Conservation (phyloP, 345 rosid species). For the Populus simonii region DNA sequence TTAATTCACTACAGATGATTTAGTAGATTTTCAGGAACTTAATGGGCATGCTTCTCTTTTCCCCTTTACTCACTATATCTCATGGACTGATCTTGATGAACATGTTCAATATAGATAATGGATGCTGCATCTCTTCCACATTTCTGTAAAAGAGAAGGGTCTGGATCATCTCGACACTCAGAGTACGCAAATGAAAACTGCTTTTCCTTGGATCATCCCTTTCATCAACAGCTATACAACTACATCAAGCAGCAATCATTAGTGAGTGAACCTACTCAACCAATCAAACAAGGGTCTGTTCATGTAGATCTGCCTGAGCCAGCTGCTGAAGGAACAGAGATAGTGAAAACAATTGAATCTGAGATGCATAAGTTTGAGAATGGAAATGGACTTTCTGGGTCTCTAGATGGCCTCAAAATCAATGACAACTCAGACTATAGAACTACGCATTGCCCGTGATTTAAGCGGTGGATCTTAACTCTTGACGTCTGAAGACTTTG, state of each 20-base stretch:
- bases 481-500: background rate
- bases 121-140: slow-evolving; percentile 79
- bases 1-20: background rate
- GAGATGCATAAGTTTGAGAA: slow-evolving; percentile 67
- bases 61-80: background rate
- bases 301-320: slow-evolving; percentile 82
- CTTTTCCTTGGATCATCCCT: slow-evolving; percentile 74
- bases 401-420: slow-evolving; percentile 33
- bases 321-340: slow-evolving; percentile 52
- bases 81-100: background rate
- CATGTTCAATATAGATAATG: slow-evolving; percentile 57
- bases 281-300: slow-evolving; percentile 79
- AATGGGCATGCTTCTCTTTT: background rate
- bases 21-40: background rate
- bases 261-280: slow-evolving; percentile 33
- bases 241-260: slow-evolving; percentile 67
- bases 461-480: background rate
- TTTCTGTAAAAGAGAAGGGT: slow-evolving; percentile 80
- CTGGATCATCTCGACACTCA: slow-evolving; percentile 67
- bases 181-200: slow-evolving; percentile 49
- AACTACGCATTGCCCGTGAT: background rate
- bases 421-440: slow-evolving; percentile 21
- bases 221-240: slow-evolving; percentile 82
- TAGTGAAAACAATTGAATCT: slow-evolving; percentile 67
- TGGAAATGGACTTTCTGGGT: slow-evolving; percentile 34